Evolutionary conservation across 805 yeast species (phyloP), one percentile per base, ranked within the genome.

Genomic region (Ogataea ganodermae): DNA sequence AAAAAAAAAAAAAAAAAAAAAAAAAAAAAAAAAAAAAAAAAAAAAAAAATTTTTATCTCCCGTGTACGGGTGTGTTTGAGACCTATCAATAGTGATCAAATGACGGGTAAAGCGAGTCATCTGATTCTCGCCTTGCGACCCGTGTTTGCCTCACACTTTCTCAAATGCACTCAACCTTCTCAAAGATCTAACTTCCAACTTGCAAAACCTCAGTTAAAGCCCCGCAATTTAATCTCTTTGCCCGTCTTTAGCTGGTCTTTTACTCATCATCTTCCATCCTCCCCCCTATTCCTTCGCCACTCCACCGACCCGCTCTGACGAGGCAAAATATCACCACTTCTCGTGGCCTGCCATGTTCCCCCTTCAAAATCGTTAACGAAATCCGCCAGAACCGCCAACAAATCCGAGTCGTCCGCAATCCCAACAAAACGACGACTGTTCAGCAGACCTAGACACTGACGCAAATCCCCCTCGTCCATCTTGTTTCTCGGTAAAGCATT

Each of bases 211-310:
- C n/a, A n/a, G n/a, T n/a, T n/a, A n/a, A n/a, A n/a, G n/a, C n/a
- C n/a, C n/a, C n/a, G n/a, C n/a, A n/a, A n/a, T n/a, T n/a, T n/a
- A n/a, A n/a, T n/a, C n/a, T n/a, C n/a, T 22, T 30, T 18, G 33
- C 33, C 14, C 33, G 33, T 30, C 17, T 6, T 30, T 30, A 6
- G 9, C 17, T 13, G 4, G 14, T 6, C 10, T 9, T 27, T 12
- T 27, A 4, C n/a, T 14, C n/a, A 6, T 27, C 31, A 27, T 18
- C 33, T 4, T 16, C 95, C 96, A 46, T 70, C 80, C 63, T 91
- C 98, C 1, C 96, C 96, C 57, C 97, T 72, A 0, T 73, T 51
- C n/a, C 68, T 61, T 1, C 86, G 85, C 98, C 97, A 91, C 38
- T 74, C 85, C 0, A 72, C 75, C 4, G 79, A 72, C 0, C 97